Evolutionary conservation across 805 yeast genomes (phyloP), one percentile per base, ranked within the genome.

Genomic region (Candida parachauliodes): DNA sequence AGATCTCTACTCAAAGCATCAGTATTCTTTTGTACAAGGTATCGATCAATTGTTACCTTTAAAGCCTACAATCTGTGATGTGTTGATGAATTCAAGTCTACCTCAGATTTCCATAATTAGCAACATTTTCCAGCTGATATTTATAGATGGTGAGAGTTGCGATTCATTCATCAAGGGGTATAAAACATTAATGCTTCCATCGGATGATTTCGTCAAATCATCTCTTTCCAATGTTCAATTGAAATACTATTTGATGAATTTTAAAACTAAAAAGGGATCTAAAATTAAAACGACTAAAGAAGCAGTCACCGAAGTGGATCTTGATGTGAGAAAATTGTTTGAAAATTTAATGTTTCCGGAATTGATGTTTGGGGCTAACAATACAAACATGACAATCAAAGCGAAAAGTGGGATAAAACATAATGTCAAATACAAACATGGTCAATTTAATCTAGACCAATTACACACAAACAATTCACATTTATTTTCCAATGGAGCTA

Each of bases 1-100:
- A 1, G 82, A 83, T 50, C 54, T 77, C 18, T 59, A 55, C 36
- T 87, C 93, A 1, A 68, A 70, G 36, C 74, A 77, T 31, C 85
- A 81, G 48, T 69, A 77, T 47, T 76, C 89, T 0, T 75, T 74
- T 20, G 76, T 87, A 9, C 87, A 83, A 41, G 88, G 84, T 1
- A 65, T 83, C 2, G 77, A 76, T 39, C 48, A 60, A 12, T 48
- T 73, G 8, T 45, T 83, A 1, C 62, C 67, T 10, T 25, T 49
- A 22, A 60, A 59, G 50, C 60, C 60, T 33, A 41, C 52, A 19
- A 44, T 65, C 14, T 69, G 67, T 49, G 65, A 64, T 3, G 49
- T 70, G 8, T 42, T 77, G 6, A 29, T 65, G 36, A 41, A 7
- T 21, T 33, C 4, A 32, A 31, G 7, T 19, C 34, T 9, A 10